Evolutionary conservation across 441 rosid genomes (phyloP).

Genomic region (Croton laevigatus): DNA sequence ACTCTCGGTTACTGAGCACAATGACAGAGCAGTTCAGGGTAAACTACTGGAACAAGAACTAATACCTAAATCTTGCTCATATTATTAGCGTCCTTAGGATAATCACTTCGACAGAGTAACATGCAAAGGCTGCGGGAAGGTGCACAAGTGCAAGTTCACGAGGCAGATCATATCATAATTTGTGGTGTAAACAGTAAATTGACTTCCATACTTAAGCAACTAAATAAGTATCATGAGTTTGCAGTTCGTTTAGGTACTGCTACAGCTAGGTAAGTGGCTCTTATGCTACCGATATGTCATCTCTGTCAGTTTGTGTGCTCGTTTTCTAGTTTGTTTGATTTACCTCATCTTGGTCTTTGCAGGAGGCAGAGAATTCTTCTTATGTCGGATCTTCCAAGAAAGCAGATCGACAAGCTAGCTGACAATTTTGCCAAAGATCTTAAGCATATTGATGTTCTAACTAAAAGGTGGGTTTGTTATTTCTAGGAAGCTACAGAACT

Average conservation of each 20-base stretch:
- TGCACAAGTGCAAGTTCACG: conserved; percentile 91
- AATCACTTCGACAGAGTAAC: conserved; percentile 54
- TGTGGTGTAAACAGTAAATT: conserved; percentile 90
- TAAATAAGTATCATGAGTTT: conserved; percentile 82
- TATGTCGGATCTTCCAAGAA: conserved; percentile 95
- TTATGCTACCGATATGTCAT: conserved; percentile 13
- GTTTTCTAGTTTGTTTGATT: conserved; percentile 22
- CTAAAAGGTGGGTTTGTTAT: conserved; percentile 61
- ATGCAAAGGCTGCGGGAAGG: conserved; percentile 97
- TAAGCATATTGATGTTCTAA: conserved; percentile 79
- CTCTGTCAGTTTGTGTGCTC: background rate
- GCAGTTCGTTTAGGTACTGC: conserved; percentile 97
- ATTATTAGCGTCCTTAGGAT: conserved; percentile 23
- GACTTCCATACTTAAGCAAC: conserved; percentile 75
- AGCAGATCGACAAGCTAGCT: conserved; percentile 85
- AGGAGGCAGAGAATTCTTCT: conserved; percentile 97
- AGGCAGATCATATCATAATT: conserved; percentile 85
- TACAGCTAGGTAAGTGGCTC: conserved; percentile 64
- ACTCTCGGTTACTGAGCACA: conserved; percentile 91
- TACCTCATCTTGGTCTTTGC: conserved; percentile 25
- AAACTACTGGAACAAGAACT: conserved; percentile 27
- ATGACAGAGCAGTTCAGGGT: conserved; percentile 98
- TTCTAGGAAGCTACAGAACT: conserved; percentile 4
- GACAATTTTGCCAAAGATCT: conserved; percentile 77
- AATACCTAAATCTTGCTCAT: conserved; percentile 13